Evolutionary conservation across 2,329 filamentous ascomycete genomes (phyloP), one percentile per base, ranked within the genome.

Genomic region (Endothia cerciana): DNA sequence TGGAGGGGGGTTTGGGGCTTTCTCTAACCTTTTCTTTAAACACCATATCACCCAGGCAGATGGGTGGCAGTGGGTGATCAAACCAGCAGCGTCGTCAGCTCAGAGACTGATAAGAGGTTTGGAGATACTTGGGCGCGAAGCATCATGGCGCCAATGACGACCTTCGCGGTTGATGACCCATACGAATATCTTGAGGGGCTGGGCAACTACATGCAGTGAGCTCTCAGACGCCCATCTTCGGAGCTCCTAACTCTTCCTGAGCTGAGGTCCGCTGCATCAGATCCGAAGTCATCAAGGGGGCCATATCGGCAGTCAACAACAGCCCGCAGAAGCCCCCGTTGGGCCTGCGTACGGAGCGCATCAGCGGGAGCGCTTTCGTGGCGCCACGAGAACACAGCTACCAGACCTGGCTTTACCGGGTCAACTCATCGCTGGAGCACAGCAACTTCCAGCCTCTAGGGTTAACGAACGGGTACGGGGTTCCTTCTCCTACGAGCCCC

Each of bases 331-430:
- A 88, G 72, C 84, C 83, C 11, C 82, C 86, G 0, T 83, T 84
- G 70, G 88, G 88, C 4, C 83, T 91, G 6, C 90, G 90, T 74
- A 83, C 87, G 25, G 88, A 90, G 75, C 83, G 84, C 74, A 76
- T 85, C 51, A 83, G 82, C 2, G 83, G 82, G 13, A 83, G 81
- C 8, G 79, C 83, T 6, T 85, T 85, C 68, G 84, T 82, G 10
- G 81, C 81, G 41, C 82, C 82, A 1, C 76, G 83, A 41, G 76
- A 80, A 68, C 80, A 83, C 64, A 85, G 84, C 71, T 78, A 78
- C 69, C 82, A 84, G 65, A 78, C 82, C 60, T 85, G 82, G 82
- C 77, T 85, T 11, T 85, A 85, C 69, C 79, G 83, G 2, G 81
- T 83, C 65, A 71, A 83, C 36, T 82, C 82, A 11, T 77, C 81